phyloP scores from a whole-genome alignment of 768 basidiomycete genomes.

The Auriscalpium microsporum region DNA sequence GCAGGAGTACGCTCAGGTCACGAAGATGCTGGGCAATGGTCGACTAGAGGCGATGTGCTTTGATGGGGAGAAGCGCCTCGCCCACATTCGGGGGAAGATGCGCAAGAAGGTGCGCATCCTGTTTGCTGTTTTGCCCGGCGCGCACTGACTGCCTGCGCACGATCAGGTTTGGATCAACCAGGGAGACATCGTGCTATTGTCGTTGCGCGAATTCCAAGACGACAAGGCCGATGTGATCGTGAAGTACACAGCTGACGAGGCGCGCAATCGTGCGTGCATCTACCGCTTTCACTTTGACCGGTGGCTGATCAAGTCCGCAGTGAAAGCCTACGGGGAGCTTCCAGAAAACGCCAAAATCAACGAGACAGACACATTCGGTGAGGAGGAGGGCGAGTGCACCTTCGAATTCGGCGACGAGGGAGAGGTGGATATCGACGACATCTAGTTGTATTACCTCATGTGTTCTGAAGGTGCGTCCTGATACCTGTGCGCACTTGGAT shows the following conservation, averaged over 20 bases:
- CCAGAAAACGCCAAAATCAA: conserved; percentile 96
- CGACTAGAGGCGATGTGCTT: conserved; percentile 95
- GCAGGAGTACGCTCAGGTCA: conserved; percentile 97
- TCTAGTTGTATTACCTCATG: conserved; percentile 35
- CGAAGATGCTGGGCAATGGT: conserved; percentile 98
- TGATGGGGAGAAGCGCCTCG: conserved; percentile 95
- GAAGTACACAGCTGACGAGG: conserved; percentile 96
- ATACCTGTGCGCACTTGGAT: neutral
- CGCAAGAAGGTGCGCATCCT: conserved; percentile 78
- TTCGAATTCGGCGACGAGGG: conserved; percentile 89
- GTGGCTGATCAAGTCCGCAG: conserved; percentile 26
- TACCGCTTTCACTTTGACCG: neutral
- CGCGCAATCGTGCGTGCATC: conserved; percentile 55
- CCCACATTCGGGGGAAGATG: conserved; percentile 99
- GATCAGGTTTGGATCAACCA: conserved; percentile 97
- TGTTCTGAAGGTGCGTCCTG: conserved; percentile 13
- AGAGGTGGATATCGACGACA: conserved; percentile 86
- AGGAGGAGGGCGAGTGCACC: conserved; percentile 82
- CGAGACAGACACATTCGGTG: conserved; percentile 90
- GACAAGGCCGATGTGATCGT: conserved; percentile 99
- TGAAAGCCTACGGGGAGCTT: conserved; percentile 97
- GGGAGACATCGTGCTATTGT: conserved; percentile 91
- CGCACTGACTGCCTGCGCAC: conserved; percentile 1
- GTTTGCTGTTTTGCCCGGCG: neutral
- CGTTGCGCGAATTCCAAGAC: conserved; percentile 97